A percentile compares a stretch with the other conserved stretches of the same genome.
phyloP scores from a whole-genome alignment of 768 basidiomycete genomes.

The Fistulinella prunicolor region DNA sequence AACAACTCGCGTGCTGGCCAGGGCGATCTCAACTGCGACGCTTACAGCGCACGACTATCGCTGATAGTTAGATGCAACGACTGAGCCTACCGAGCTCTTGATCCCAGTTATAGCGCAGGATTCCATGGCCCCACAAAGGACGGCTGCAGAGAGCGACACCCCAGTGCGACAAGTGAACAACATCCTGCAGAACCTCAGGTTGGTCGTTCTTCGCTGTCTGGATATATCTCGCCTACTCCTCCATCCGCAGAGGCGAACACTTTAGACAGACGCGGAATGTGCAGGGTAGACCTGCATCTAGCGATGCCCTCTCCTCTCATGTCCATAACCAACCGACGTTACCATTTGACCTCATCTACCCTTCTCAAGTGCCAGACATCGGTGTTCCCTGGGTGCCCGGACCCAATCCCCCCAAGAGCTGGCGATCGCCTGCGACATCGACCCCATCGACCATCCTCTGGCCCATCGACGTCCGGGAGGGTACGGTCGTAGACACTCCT shows the following conservation, averaged over 20 bases:
- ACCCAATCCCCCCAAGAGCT: slow-evolving; percentile 57
- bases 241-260: slow-evolving; percentile 58
- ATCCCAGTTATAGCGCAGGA: too few relatives aligned
- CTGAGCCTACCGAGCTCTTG: too few relatives aligned
- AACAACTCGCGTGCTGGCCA: too few relatives aligned
- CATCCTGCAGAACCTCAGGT: slow-evolving; percentile 30
- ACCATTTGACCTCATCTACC: slow-evolving; percentile 40
- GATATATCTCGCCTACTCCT: not conserved
- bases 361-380: slow-evolving; percentile 8
- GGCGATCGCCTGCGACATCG: slow-evolving; percentile 37
- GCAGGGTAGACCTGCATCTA: slow-evolving; percentile 24
- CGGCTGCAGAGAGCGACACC: not conserved
- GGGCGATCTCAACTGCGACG: too few relatives aligned
- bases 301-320: slow-evolving; percentile 17
- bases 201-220: slow-evolving; percentile 1
- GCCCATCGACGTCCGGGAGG: slow-evolving; percentile 12
- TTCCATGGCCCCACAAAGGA: slow-evolving; percentile 16
- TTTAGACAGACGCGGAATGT: slow-evolving; percentile 63
- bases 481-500: slow-evolving; percentile 18
- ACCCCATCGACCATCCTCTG: slow-evolving; percentile 3
- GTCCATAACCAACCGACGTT: slow-evolving; percentile 45
- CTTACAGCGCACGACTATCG: too few relatives aligned
- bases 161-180: slow-evolving; percentile 28
- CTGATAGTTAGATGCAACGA: slow-evolving; percentile 3
- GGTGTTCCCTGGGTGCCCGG: slow-evolving; percentile 36